Evolutionary conservation across 768 basidiomycete species (phyloP).

Genomic region (Amanita subjunquillea): DNA sequence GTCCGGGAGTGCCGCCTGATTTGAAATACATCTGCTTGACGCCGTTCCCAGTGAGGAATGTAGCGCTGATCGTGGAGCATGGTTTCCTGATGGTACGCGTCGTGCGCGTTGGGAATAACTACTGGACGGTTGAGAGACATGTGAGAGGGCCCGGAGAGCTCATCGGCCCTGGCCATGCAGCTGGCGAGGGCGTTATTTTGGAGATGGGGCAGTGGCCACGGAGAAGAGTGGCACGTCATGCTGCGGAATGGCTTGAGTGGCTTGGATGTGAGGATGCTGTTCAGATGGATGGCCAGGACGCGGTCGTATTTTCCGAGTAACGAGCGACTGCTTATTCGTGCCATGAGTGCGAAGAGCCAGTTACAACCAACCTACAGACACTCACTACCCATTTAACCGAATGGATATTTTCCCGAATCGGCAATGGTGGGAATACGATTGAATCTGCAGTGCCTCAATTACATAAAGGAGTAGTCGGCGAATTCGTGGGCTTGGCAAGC

Average conservation of each 20-base stretch:
- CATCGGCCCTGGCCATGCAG: neutral
- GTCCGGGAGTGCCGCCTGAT: conserved; percentile 40
- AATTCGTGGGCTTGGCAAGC: too few relatives aligned
- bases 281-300: conserved; percentile 7
- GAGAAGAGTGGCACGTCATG: conserved; percentile 38
- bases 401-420: too few relatives aligned
- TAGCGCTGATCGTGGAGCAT: conserved; percentile 36
- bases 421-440: too few relatives aligned
- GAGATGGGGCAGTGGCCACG: conserved; percentile 50
- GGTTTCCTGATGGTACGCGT: conserved; percentile 56
- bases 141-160: neutral
- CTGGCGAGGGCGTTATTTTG: conserved; percentile 2
- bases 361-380: too few relatives aligned
- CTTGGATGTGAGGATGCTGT: conserved; percentile 50
- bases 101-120: conserved; percentile 38
- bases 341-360: too few relatives aligned
- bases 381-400: too few relatives aligned
- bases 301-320: neutral
- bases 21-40: conserved; percentile 48
- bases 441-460: too few relatives aligned
- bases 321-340: too few relatives aligned
- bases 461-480: too few relatives aligned
- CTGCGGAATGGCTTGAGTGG: conserved; percentile 56
- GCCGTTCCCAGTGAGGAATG: conserved; percentile 33
- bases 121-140: conserved; percentile 37